Percentiles rank a stretch among this genome's conserved stretches.
Conservation (phyloP, 2,329 filamentous ascomycete genomes). For the Botrytis aclada region DNA sequence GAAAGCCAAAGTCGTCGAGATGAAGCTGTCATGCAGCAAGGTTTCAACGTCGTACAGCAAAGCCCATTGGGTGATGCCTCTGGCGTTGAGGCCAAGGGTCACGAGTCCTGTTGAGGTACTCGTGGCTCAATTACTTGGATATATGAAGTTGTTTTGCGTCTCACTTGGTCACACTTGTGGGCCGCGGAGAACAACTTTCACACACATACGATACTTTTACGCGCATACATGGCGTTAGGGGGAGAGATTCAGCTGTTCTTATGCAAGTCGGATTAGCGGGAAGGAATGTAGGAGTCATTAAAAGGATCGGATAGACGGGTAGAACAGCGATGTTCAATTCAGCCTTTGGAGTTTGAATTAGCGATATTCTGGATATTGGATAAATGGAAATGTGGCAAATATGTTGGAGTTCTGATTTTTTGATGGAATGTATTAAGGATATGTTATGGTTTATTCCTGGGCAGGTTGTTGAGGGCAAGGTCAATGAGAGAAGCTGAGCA, state of each 20-base stretch:
- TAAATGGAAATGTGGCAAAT: too few relatives aligned
- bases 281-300: neutral
- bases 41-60: neutral
- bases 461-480: neutral
- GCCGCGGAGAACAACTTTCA: neutral
- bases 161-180: neutral
- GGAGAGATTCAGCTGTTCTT: neutral
- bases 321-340: neutral
- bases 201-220: neutral
- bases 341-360: neutral
- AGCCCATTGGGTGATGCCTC: neutral
- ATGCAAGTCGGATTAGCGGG: too few relatives aligned
- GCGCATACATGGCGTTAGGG: neutral
- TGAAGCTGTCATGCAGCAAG: neutral
- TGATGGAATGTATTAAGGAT: accelerated
- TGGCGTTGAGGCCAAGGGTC: neutral
- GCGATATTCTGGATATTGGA: too few relatives aligned
- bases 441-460: neutral
- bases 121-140: neutral
- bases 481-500: neutral
- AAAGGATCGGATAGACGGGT: too few relatives aligned
- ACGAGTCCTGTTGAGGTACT: neutral
- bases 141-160: neutral
- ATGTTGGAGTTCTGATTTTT: neutral
- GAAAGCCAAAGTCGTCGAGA: neutral